Evolutionary conservation across 169 alveolate genomes (phyloP), one percentile per base, ranked within the genome.

Genomic region (Besnoitia besnoiti): DNA sequence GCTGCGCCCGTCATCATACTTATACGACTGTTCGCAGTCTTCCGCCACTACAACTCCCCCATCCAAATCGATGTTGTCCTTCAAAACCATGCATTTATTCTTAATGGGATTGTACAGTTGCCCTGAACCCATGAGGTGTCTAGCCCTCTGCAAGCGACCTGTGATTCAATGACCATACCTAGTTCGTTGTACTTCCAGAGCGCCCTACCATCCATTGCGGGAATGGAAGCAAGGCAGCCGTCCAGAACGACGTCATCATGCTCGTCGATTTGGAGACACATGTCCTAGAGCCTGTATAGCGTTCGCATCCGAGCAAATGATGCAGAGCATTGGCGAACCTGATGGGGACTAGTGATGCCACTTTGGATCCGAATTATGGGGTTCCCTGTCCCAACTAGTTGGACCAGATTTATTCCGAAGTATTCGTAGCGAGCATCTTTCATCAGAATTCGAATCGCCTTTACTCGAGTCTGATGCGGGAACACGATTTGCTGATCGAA

Each of bases 301-400:
- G 30, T 30, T 73, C 5, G 49, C 12, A 44, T 30, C 40, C 19
- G 27, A 39, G 44, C 7, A 24, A 67, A 39, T 24, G 46, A 0
- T n/a, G 40, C 27, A 4, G 21, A 46, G 33, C 61, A 59, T 10
- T 40, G n/a, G 40, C 87, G n/a, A 30, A 77, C 95, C 82, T 92
- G 95, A 79, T 87, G 88, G 24, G 93, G 91, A 50, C 97, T 97
- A n/a, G 98, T 96, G 89, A 97, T 97, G 5, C 99, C 99, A 49
- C 98, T 95, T 42, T 96, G 97, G 73, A 97, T 97, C 92, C 98
- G 94, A 50, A 97, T 93, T 0, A 96, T 90, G 24, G 99, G 98
- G 79, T 96, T 92, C 50, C 97, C 97, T n/a, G 95, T 96, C 30
- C 97, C 95, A 82, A 93, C 51, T 35, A 97, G 97, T 91, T 97